Conservation (phyloP, 140 eudicot genomes). For the Cichorium intybus region DNA sequence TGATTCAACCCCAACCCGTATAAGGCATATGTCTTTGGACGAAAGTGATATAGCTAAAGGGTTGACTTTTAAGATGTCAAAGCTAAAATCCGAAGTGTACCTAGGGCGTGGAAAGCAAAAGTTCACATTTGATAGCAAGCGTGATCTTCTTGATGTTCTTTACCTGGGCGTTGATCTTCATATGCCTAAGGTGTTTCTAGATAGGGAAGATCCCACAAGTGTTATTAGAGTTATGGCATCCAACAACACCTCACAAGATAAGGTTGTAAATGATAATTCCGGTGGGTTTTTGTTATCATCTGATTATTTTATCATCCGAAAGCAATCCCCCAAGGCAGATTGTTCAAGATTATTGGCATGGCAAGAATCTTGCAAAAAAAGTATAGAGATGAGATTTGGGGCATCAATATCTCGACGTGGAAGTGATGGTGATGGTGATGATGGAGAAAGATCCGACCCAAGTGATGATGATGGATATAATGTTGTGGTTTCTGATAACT, state of each 20-base stretch:
- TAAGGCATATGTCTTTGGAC: slow-evolving; percentile 75
- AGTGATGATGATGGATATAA: slow-evolving; percentile 97
- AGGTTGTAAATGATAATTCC: slow-evolving; percentile 33
- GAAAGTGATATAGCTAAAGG: slow-evolving; percentile 92
- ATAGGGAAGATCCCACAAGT: slow-evolving; percentile 59
- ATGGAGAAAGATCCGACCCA: slow-evolving; percentile 63
- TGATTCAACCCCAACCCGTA: slow-evolving; percentile 70
- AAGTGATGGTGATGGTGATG: slow-evolving; percentile 80
- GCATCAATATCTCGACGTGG: slow-evolving; percentile 63
- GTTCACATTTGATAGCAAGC: slow-evolving; percentile 67
- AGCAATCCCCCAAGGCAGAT: slow-evolving; percentile 87
- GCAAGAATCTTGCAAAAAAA: slow-evolving; percentile 93
- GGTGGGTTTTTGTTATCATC: slow-evolving; percentile 81
- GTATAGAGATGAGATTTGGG: slow-evolving; percentile 67
- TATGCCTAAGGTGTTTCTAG: slow-evolving; percentile 61
- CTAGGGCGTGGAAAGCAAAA: slow-evolving; percentile 79
- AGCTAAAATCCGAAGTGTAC: slow-evolving; percentile 67
- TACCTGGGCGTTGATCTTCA: slow-evolving; percentile 86
- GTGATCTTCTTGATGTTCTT: slow-evolving; percentile 81
- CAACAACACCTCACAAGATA: slow-evolving; percentile 60
- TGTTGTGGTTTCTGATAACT: slow-evolving; percentile 80
- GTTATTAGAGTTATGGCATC: slow-evolving; percentile 55
- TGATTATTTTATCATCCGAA: slow-evolving; percentile 82
- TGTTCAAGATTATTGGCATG: slow-evolving; percentile 77
- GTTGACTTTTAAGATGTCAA: slow-evolving; percentile 61